These are phyloP conservation scores for Solanum chacoense DNA, from an alignment of 305 asterid species.

Conservation along the genomic window DNA sequence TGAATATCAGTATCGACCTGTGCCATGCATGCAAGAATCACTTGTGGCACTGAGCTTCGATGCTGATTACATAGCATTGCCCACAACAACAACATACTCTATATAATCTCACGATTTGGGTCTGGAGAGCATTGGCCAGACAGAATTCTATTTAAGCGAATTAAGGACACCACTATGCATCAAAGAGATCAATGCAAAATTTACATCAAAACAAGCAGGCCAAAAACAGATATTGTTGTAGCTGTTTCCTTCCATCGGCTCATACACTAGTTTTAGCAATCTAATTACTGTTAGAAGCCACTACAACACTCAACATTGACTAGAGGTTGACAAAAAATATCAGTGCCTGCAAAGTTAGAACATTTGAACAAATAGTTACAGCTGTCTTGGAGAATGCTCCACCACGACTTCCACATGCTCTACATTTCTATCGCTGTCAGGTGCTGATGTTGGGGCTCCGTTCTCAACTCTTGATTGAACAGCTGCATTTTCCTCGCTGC, in stretches of 20 bases:
- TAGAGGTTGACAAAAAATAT: background rate
- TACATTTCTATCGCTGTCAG: constrained; percentile 8
- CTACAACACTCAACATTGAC: background rate
- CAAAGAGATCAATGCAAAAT: background rate
- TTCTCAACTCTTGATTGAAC: constrained; percentile 21
- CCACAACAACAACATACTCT: background rate
- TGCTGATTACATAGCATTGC: background rate
- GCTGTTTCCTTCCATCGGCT: background rate
- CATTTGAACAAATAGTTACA: background rate
- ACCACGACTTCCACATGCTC: constrained; percentile 41
- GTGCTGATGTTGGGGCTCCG: constrained; percentile 8
- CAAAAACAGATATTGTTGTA: background rate
- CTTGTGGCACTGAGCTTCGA: background rate
- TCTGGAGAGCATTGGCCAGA: background rate
- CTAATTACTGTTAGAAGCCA: background rate
- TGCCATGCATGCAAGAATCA: background rate
- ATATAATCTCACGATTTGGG: background rate
- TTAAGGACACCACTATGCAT: background rate
- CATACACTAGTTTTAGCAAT: background rate
- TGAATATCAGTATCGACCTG: background rate
- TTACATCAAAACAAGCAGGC: background rate
- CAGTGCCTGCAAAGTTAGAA: background rate
- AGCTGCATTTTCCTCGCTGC: constrained; percentile 17
- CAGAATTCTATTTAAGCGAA: background rate
- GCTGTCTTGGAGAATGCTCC: constrained; percentile 20